phyloP scores from a whole-genome alignment of 371 early-diverging fungal species.

The Homolaphlyctis polyrhiza region DNA sequence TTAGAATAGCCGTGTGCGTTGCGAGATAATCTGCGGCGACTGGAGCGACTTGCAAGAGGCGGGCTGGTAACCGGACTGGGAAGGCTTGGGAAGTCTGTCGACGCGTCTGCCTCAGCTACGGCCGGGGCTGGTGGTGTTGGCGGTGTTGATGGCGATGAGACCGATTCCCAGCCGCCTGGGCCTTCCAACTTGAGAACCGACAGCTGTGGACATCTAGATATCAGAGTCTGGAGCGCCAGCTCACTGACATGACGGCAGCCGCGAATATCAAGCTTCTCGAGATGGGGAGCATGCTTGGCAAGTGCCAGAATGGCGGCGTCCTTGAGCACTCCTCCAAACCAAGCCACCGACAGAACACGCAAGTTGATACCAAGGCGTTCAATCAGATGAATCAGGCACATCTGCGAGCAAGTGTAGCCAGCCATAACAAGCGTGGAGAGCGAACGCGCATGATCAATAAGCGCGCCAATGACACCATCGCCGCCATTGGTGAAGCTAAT shows the following conservation, averaged over 20 bases:
- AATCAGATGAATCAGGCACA: slow-evolving; percentile 2
- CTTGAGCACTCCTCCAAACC: slow-evolving; percentile 6
- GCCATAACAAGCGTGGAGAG: slow-evolving; percentile 7
- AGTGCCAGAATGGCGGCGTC: neutral
- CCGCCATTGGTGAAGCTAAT: slow-evolving; percentile 9
- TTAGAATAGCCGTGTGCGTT: neutral
- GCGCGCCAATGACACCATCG: slow-evolving; percentile 3
- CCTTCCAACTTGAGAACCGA: slow-evolving; percentile 9
- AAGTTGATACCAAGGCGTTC: neutral
- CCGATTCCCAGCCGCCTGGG: slow-evolving; percentile 1
- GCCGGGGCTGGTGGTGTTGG: too few relatives aligned
- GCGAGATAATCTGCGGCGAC: neutral
- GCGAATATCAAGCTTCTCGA: slow-evolving; percentile 11
- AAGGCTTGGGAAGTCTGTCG: too few relatives aligned
- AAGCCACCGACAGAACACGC: slow-evolving; percentile 7
- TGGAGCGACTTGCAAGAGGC: too few relatives aligned
- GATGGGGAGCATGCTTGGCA: slow-evolving; percentile 2
- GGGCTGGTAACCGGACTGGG: too few relatives aligned
- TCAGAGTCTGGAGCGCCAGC: neutral
- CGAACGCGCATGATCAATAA: neutral
- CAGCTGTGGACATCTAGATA: neutral
- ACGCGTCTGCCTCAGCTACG: too few relatives aligned
- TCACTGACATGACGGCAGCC: slow-evolving; percentile 7
- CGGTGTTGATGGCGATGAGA: neutral
- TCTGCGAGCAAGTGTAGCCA: slow-evolving; percentile 5